A percentile compares a stretch with the other conserved stretches of the same genome.
Conservation (phyloP, 129 eudicot species). For the Sambucus nigra region DNA sequence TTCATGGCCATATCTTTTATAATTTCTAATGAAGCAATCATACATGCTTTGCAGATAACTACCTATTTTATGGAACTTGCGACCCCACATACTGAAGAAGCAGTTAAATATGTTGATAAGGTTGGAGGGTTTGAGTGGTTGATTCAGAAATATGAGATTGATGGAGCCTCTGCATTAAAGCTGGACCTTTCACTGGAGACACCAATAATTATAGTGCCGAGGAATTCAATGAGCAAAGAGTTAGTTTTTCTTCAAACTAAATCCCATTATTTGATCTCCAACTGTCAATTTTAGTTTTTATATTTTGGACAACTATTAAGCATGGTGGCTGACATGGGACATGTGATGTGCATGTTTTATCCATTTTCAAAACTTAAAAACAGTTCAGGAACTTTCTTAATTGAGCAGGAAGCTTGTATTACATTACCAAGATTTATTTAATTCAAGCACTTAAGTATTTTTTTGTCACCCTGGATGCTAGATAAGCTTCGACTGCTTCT, state of each 20-base stretch:
- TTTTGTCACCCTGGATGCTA: neutral
- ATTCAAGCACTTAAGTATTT: neutral
- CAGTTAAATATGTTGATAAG: constrained; percentile 81
- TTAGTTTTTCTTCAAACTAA: constrained; percentile 32
- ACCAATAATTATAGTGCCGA: constrained; percentile 77
- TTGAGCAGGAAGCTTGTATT: neutral
- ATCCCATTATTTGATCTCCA: neutral
- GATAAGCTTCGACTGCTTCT: neutral
- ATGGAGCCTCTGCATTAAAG: constrained; percentile 86
- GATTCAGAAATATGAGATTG: constrained; percentile 87
- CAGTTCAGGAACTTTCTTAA: neutral
- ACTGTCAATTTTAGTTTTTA: neutral
- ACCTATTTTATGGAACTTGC: constrained; percentile 93
- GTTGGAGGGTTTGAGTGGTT: constrained; percentile 97
- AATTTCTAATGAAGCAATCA: neutral
- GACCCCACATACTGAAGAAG: constrained; percentile 89
- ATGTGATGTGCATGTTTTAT: neutral
- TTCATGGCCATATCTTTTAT: neutral
- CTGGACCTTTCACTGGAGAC: constrained; percentile 84
- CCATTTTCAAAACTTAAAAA: no score
- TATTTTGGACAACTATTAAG: neutral
- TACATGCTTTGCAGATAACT: constrained; percentile 50
- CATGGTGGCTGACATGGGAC: neutral
- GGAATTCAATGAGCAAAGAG: constrained; percentile 77
- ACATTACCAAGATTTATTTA: neutral